Evolutionary conservation across 2,329 filamentous ascomycete genomes (phyloP).

Genomic region (Pestalotiopsis sp.): DNA sequence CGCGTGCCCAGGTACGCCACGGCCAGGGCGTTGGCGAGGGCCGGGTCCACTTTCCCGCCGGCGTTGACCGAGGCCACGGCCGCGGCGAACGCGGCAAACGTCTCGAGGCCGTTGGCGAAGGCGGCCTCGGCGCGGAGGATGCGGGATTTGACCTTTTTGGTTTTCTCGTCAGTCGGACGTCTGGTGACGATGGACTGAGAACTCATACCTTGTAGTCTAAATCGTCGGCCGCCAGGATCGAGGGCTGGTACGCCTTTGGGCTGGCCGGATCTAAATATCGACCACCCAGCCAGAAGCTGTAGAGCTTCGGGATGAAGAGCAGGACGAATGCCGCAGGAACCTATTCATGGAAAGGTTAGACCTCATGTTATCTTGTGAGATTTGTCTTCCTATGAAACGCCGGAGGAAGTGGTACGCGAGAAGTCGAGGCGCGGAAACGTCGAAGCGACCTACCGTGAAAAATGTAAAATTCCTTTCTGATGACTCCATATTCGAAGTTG

Average conservation of each 20-base stretch:
- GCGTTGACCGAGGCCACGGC: constrained; percentile 17
- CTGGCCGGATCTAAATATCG: constrained; percentile 18
- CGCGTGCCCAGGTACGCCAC: constrained; percentile 17
- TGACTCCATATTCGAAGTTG: background rate
- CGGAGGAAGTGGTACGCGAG: background rate
- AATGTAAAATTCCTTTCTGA: constrained; percentile 15
- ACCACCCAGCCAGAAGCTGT: constrained; percentile 17
- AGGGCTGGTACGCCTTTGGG: constrained; percentile 17
- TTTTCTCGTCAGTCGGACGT: background rate
- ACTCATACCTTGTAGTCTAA: constrained; percentile 15
- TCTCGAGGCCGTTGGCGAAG: constrained; percentile 22
- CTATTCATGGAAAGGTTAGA: background rate
- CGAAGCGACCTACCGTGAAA: constrained; percentile 5
- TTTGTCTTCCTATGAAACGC: no score
- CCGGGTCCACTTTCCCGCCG: constrained; percentile 7
- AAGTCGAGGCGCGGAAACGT: background rate
- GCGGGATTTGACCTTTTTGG: constrained; percentile 15
- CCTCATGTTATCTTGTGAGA: no score
- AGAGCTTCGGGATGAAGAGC: constrained; percentile 19
- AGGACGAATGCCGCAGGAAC: constrained; percentile 20
- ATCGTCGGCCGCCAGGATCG: constrained; percentile 18
- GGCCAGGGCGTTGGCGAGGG: constrained; percentile 15
- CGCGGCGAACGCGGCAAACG: constrained; percentile 17
- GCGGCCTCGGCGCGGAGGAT: constrained; percentile 20
- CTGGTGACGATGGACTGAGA: background rate